phyloP scores from a whole-genome alignment of 306 rosid species.

The Coriaria nepalensis region DNA sequence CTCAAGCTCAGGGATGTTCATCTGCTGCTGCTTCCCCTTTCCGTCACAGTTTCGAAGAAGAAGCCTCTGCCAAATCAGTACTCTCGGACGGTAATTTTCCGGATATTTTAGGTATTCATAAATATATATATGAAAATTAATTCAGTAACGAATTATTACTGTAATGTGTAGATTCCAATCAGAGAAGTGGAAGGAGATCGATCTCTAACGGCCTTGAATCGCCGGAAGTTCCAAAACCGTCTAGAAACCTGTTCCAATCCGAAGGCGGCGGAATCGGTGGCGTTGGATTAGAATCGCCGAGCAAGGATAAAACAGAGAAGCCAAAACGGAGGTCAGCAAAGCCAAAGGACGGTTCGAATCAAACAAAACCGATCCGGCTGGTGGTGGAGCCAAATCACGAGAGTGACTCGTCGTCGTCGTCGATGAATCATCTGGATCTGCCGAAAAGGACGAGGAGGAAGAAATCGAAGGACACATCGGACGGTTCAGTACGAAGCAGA shows the following conservation, averaged over 20 bases:
- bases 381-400: slow-evolving; percentile 15
- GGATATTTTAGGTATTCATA: too few relatives aligned
- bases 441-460: slow-evolving; percentile 49
- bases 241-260: slow-evolving; percentile 22
- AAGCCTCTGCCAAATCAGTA: slow-evolving; percentile 7
- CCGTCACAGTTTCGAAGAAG: slow-evolving; percentile 2
- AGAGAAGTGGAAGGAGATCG: slow-evolving; percentile 10
- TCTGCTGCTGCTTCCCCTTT: slow-evolving; percentile 16
- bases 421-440: slow-evolving; percentile 25
- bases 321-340: slow-evolving; percentile 36
- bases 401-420: slow-evolving; percentile 25
- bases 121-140: too few relatives aligned
- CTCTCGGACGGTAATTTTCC: slow-evolving; percentile 27
- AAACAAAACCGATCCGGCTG: slow-evolving; percentile 9
- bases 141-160: not conserved
- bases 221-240: slow-evolving; percentile 34
- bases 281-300: slow-evolving; percentile 24
- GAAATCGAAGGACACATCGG: slow-evolving; percentile 32
- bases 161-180: slow-evolving; percentile 21
- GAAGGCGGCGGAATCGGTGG: slow-evolving; percentile 8
- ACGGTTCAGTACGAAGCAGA: not conserved
- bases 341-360: slow-evolving; percentile 24
- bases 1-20: slow-evolving; percentile 7
- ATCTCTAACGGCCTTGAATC: slow-evolving; percentile 17
- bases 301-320: slow-evolving; percentile 44